phyloP scores from a whole-genome alignment of 2,329 filamentous ascomycete genomes.

The Stylonectria norvegica region DNA sequence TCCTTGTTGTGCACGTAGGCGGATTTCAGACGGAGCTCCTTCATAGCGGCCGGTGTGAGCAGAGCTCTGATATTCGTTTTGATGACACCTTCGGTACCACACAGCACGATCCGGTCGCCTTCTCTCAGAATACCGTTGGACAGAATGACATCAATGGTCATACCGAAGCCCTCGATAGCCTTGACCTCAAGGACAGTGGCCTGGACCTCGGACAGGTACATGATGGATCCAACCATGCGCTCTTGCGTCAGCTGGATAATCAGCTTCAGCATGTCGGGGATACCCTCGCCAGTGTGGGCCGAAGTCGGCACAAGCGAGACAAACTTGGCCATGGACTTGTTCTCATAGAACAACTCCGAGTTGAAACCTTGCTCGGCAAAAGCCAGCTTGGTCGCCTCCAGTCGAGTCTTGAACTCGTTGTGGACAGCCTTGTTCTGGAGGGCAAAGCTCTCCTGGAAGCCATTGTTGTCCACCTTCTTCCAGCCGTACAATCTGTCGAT shows the following conservation, averaged over 20 bases:
- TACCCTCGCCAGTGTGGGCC: conserved; percentile 97
- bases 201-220: conserved; percentile 98
- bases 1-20: conserved; percentile 99
- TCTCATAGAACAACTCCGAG: conserved; percentile 93
- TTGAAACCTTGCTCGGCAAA: conserved; percentile 98
- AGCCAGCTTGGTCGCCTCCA: conserved; percentile 87
- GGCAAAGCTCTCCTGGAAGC: conserved; percentile 87
- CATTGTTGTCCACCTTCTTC: conserved; percentile 99
- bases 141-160: conserved; percentile 95
- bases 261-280: conserved; percentile 97
- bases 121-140: conserved; percentile 94
- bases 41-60: conserved; percentile 87
- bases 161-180: conserved; percentile 97
- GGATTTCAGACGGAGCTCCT: conserved; percentile 92
- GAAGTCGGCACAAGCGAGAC: conserved; percentile 98
- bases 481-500: conserved; percentile 99
- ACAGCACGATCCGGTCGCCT: conserved; percentile 91
- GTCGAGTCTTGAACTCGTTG: conserved; percentile 87
- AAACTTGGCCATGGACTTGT: conserved; percentile 91
- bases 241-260: conserved; percentile 90
- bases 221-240: conserved; percentile 93
- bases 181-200: conserved; percentile 98
- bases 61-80: conserved; percentile 92
- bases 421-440: conserved; percentile 91
- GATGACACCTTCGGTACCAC: conserved; percentile 95